Base-by-base conservation (phyloP, 352 stramenopile species). In the Phytophthora macrochlamydospora region DNA sequence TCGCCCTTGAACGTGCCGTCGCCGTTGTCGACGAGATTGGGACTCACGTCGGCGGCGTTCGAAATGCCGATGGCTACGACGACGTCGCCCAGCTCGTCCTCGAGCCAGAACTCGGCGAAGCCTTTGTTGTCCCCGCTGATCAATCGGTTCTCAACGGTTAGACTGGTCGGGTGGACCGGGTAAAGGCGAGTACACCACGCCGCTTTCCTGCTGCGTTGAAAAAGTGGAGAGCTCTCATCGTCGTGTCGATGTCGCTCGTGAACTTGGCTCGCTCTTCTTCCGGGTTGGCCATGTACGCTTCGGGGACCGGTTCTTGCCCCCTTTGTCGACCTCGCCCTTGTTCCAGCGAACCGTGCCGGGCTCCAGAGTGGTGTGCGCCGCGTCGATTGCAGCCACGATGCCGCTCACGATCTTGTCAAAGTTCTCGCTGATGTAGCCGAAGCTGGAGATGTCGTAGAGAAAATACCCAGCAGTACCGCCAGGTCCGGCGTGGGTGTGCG, bases 401-500 rank as follows among this genome's bases (percentile, higher is more conserved):
- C 87, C 85, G 13, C 65, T 62, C 12, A 93, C 87, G 54, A 90
- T 89, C 37, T 71, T 69, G 42, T 92, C 72, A 33, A 93, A 85
- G 33, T 80, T 90, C 54, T 93, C 75, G 32, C 65, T 65, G 52
- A 79, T 81, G 64, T 63, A 85, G 0, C 78, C 73, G 6, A 81
- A 33, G 55, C 75, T 83, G 28, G 76, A 79, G 18, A 83, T 59
- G 54, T 82, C 71, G 70, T 92, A 96, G 2, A 96, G 48, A 18
- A 87, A 79, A 62, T 96, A 94, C 42, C 88, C 83, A 0, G 90
- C 63, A 31, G 88, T 89, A 2, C 90, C 90, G 30, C 76, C 87
- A 0, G 89, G 85, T 1, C 77, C 83, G 18, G 81, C 85, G 62
- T 97, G 90, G n/a, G 89, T 95, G 70, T 97, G 90, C 3, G 85